Evolutionary conservation across 2,329 filamentous ascomycete species (phyloP), one percentile per base, ranked within the genome.

Genomic region (Penicillium hesseltinei): DNA sequence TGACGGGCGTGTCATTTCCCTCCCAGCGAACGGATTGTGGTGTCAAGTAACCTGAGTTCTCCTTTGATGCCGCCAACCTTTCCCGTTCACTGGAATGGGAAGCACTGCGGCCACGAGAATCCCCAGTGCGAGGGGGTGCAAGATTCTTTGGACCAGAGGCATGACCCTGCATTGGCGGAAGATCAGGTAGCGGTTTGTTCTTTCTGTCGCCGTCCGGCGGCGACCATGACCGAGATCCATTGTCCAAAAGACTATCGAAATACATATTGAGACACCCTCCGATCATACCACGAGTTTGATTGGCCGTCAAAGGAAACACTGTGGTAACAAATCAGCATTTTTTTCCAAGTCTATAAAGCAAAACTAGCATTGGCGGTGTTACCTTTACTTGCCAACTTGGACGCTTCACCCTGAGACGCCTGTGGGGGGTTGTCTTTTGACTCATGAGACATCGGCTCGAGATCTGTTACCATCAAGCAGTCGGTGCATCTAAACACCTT

Each of bases 381-480:
- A 65, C 65, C 59, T 57, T 54, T 48, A 27, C 21, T 62, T 44
- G n/a, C 39, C 19, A 39, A 38, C 23, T 48, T 57, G 13, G 53
- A 56, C 19, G 51, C 17, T 23, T 21, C 42, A 4, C 49, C 42
- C 9, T 47, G 49, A 47, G 49, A 13, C 13, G 29, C 54, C 11
- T 42, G 35, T 9, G 40, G 19, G 2, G 49, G 10, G 9, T 21
- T 42, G 45, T 68, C 63, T 44, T 61, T 62, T 27, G 61, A 53
- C 21, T 73, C 70, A 21, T 57, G 19, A 1, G 35, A 5, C 33
- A 68, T 69, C 42, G 81, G 81, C 58, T 83, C 80, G 51, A 96
- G 74, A 70, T 96, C 91, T 70, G 95, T 96, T 70, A 96, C 86
- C 19, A 89, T 94, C 67, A 90, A 78, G 73, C 92, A 96, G 54